Evolutionary conservation across 139 green algal species (phyloP).

Genomic region (Dunaliella sp.): DNA sequence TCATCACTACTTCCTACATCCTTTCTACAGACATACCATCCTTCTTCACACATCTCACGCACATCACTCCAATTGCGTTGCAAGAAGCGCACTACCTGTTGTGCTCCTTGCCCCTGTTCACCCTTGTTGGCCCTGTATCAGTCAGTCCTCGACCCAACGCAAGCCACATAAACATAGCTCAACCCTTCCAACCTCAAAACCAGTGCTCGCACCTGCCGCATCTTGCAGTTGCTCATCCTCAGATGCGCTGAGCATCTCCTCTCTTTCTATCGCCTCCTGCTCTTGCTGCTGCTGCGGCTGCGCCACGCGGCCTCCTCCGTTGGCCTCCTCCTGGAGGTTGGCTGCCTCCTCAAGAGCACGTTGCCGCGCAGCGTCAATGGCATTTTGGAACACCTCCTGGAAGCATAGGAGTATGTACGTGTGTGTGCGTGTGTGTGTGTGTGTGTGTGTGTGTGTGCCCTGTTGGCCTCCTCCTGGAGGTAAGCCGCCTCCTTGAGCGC

Average conservation of each 20-base stretch:
- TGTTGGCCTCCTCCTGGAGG: neutral
- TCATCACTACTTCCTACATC: too few relatives aligned
- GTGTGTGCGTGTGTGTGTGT: too few relatives aligned
- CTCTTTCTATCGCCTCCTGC: neutral
- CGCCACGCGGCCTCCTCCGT: neutral
- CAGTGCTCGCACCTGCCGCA: neutral
- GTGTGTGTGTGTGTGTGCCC: too few relatives aligned
- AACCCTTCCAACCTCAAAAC: neutral
- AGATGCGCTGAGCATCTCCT: neutral
- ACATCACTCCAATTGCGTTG: too few relatives aligned
- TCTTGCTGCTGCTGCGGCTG: neutral
- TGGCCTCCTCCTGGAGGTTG: neutral
- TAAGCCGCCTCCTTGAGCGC: slow-evolving; percentile 27
- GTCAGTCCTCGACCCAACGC: neutral
- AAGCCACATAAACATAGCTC: neutral
- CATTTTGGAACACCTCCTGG: slow-evolving; percentile 44
- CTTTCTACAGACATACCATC: too few relatives aligned
- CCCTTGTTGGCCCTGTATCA: too few relatives aligned
- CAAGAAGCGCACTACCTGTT: too few relatives aligned
- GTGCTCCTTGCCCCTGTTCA: too few relatives aligned
- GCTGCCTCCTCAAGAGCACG: slow-evolving; percentile 31
- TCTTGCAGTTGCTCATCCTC: neutral
- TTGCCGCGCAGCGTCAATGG: slow-evolving; percentile 34
- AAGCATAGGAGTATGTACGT: too few relatives aligned
- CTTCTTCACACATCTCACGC: too few relatives aligned